A percentile compares a stretch with the other conserved stretches of the same genome.
Conservation (phyloP, 495 filamentous ascomycete genomes). For the Penicillium chermesinum region DNA sequence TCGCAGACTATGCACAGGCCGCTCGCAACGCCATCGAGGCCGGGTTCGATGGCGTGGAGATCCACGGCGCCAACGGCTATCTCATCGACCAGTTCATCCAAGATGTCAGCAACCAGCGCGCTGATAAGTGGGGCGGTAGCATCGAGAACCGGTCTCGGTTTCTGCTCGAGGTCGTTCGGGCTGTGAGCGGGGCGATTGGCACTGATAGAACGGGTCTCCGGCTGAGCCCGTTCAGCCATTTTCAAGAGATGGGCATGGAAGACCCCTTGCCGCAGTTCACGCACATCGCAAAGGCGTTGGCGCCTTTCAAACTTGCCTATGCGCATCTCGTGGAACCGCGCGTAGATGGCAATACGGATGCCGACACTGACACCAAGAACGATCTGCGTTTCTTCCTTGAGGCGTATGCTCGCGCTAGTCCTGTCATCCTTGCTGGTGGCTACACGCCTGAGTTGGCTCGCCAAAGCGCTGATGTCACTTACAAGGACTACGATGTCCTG, state of each 20-base stretch:
- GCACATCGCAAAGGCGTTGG: slow-evolving; percentile 28
- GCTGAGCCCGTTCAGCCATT: slow-evolving; percentile 54
- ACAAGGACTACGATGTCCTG: slow-evolving; percentile 35
- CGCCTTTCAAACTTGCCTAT: slow-evolving; percentile 38
- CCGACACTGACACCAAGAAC: slow-evolving; percentile 16
- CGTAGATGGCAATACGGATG: slow-evolving; percentile 36
- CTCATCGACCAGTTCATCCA: slow-evolving; percentile 71
- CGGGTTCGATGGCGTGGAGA: slow-evolving; percentile 74
- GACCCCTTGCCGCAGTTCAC: slow-evolving; percentile 58
- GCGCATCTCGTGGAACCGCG: slow-evolving; percentile 56
- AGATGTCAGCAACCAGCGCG: slow-evolving; percentile 55
- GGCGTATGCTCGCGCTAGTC: slow-evolving; percentile 14
- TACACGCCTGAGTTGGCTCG: slow-evolving; percentile 41
- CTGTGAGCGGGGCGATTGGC: slow-evolving; percentile 42
- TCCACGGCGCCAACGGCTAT: slow-evolving; percentile 72
- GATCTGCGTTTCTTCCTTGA: background rate
- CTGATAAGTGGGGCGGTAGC: slow-evolving; percentile 42
- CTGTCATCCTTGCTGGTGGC: slow-evolving; percentile 54
- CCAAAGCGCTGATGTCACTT: background rate
- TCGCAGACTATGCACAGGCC: slow-evolving; percentile 53
- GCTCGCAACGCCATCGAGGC: slow-evolving; percentile 59
- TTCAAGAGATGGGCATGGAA: slow-evolving; percentile 61
- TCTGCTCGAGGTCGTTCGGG: background rate
- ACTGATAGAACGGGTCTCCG: slow-evolving; percentile 52
- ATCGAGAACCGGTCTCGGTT: background rate